Percentiles rank a stretch among this genome's conserved stretches.
These are phyloP conservation scores for Alternaria sp. DNA, from an alignment of 2,329 filamentous ascomycete species.

Conservation along the genomic window DNA sequence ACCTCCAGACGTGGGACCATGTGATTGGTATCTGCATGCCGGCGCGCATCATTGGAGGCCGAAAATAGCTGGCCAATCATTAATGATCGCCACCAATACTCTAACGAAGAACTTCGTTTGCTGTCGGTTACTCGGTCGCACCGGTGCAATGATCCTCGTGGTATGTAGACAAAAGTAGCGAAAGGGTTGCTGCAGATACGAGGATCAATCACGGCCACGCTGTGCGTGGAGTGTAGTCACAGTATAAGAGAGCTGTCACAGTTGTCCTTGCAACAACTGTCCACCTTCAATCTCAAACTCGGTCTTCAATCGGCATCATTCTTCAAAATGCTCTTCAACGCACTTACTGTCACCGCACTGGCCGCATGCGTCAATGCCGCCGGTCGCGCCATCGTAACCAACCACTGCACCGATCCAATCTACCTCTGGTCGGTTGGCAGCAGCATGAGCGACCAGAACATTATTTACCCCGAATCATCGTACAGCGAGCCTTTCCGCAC, in stretches of 20 bases:
- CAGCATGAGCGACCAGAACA: slow-evolving; percentile 20
- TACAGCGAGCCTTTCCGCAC: slow-evolving; percentile 33
- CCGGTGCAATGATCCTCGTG: neutral
- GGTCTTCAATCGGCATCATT: neutral
- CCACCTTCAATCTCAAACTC: neutral
- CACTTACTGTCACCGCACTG: slow-evolving; percentile 18
- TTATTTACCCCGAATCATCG: slow-evolving; percentile 28
- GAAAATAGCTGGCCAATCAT: slow-evolving; percentile 25
- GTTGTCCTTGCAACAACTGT: neutral
- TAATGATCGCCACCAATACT: slow-evolving; percentile 7
- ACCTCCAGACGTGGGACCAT: neutral
- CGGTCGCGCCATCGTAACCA: slow-evolving; percentile 41
- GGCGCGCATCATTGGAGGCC: slow-evolving; percentile 15
- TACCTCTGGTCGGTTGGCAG: slow-evolving; percentile 42
- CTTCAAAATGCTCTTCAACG: slow-evolving; percentile 20
- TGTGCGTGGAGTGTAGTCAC: neutral
- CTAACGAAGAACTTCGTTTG: slow-evolving; percentile 11
- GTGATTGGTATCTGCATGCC: slow-evolving; percentile 15
- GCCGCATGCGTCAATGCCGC: slow-evolving; percentile 19
- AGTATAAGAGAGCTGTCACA: neutral
- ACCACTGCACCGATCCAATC: slow-evolving; percentile 36
- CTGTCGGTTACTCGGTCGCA: neutral
- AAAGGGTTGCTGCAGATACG: neutral
- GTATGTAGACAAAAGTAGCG: neutral
- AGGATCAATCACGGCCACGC: neutral